Evolutionary conservation across 2,329 filamentous ascomycete species (phyloP), one percentile per base, ranked within the genome.

Genomic region (Pochonia chlamydosporia): DNA sequence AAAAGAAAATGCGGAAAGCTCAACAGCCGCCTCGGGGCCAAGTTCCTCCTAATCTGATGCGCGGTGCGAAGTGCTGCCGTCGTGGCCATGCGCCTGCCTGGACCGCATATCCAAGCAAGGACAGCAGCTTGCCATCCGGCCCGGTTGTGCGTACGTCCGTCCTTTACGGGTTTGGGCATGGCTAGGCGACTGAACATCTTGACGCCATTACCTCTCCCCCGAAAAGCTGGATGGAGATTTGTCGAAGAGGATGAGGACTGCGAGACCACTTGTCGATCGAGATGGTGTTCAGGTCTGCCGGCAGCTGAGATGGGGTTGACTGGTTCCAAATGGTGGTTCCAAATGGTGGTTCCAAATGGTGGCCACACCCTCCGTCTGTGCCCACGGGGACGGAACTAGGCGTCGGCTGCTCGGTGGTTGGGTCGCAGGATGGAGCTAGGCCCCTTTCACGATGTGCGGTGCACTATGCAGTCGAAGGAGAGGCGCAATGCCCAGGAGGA

Each of bases 1-100:
- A 87, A 80, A 53, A 95, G 64, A 14, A 84, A 63, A 61, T 87
- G 85, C 30, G 82, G 78, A 47, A 89, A 73, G 68, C 74, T 82
- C 42, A 84, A 56, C 24, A 83, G 55, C n/a, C 78, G 72, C 39
- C 70, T 67, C 20, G 70, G 61, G 28, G 69, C 68, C 59, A 82
- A 54, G 56, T 80, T 81, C 57, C 55, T 54, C 5, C 58, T 56
- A 36, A 66, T 31, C 28, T 59, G 59, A 41, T 59, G 58, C 40
- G 55, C 46, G 16, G 53, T 52, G 30, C 60, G 59, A 35, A 63
- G 51, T 28, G 63, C 50, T 20, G 67, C 47, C 14, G 54, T 56
- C 33, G 63, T 58, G 3, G 61, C 65, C 39, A 66, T 59, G 21
- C 61, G 65, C 37, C 65, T 61, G 43, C 71, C 71, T 9, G 63